These are phyloP conservation scores for Ganoderma boninense DNA, from an alignment of 1,284 basidiomycete genomes.

Conservation along the genomic window DNA sequence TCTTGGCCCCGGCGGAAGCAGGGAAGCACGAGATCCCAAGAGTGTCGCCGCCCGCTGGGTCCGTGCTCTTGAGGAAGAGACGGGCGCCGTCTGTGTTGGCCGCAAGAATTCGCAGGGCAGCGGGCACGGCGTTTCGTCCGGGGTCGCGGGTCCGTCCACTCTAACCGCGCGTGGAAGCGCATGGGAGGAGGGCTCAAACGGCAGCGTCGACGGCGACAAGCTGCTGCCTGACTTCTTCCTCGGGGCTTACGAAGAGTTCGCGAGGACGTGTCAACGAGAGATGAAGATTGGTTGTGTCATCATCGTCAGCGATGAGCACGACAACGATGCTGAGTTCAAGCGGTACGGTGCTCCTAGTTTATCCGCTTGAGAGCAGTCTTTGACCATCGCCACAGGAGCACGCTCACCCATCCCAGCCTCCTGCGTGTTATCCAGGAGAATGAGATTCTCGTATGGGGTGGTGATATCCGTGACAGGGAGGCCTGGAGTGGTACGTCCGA, in stretches of 20 bases:
- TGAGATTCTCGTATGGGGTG: conserved; percentile 85
- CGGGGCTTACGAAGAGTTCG: conserved; percentile 85
- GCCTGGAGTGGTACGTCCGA: conserved; percentile 80
- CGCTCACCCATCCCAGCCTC: conserved; percentile 78
- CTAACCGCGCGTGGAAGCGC: conserved; percentile 39
- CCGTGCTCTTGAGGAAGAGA: conserved; percentile 80
- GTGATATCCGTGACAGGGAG: conserved; percentile 82
- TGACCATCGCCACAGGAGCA: conserved; percentile 55
- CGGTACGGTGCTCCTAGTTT: conserved; percentile 51
- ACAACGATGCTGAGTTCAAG: conserved; percentile 89
- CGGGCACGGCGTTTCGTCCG: conserved; percentile 36
- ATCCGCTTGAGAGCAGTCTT: neutral
- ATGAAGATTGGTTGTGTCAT: conserved; percentile 82
- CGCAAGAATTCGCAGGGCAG: conserved; percentile 32
- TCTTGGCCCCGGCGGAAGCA: conserved; percentile 42
- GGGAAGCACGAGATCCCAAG: conserved; percentile 48
- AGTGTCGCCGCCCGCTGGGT: conserved; percentile 78
- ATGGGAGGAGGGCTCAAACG: conserved; percentile 32
- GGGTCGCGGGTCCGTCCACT: conserved; percentile 52
- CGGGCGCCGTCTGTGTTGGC: conserved; percentile 68
- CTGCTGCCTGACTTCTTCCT: conserved; percentile 82
- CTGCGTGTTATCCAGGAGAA: conserved; percentile 73
- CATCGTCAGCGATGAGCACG: conserved; percentile 91
- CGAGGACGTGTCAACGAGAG: conserved; percentile 75
- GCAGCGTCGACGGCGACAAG: conserved; percentile 45